Base-by-base conservation (phyloP, 768 basidiomycete species). In the Tylopilus intermedius region DNA sequence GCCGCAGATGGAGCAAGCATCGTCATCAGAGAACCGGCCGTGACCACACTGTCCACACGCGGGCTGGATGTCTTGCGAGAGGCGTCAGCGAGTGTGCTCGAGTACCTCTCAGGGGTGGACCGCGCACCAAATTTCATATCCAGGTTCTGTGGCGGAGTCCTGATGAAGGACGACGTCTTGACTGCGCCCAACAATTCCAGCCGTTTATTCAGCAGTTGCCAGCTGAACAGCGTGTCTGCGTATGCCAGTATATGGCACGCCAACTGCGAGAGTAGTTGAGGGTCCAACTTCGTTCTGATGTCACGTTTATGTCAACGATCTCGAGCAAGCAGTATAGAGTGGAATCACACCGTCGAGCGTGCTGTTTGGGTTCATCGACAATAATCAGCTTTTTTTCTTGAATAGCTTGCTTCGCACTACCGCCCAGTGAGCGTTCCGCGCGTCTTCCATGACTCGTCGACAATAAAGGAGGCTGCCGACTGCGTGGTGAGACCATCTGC, bases 131-230 rank as follows among this genome's bases (percentile, higher is more conserved):
- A 76, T 72, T 66, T 55, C 77, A 73, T 56, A 56, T 65, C 64
- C 72, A 67, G 44, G 27, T 61, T 63, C 30, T 61, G 63, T 57
- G 55, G 68, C 11, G 58, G 63, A 2, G 49, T 61, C 55, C 35
- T 57, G 29, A 47, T 56, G 47, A 51, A 51, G 64, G 62, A 41
- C 49, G 61, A 71, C 50, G 44, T 67, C 55, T 74, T 74, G 21
- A 84, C 76, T n/a, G 79, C 74, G 57, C 88, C 88, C 51, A 92
- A 69, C 1, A 93, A 74, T 57, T 90, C 88, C 15, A 84, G 68
- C 3, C 90, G 80, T 63, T 90, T 87, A 38, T 81, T 75, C 58
- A 79, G 72, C 48, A 90, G 65, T 56, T 81, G 71, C 92, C 91
- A 94, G 41, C 83, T 72, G 57, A 82, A 81, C 22, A 94, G 72